Evolutionary conservation across 208 protist genomes (phyloP), one percentile per base, ranked within the genome.

Genomic region (Hexamita inflata): DNA sequence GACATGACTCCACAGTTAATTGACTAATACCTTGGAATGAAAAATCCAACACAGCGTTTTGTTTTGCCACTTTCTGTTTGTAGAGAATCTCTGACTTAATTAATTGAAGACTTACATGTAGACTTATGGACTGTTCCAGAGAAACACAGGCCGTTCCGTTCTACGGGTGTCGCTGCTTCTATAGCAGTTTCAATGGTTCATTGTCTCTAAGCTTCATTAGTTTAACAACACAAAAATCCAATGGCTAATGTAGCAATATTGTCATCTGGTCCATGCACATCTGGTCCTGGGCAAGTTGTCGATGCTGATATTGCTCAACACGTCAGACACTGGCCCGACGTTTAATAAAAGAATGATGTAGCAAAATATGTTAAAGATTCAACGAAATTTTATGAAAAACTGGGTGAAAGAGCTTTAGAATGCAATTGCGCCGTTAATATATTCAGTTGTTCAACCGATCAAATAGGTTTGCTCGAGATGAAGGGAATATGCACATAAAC

Each of bases 281-380:
- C 40, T 42, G 64, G 64, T 11, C 64, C 64, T 24, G 64, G 64
- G 9, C 9, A n/a, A 29, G 35, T 70, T n/a, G 64, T 70, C 15
- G 64, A 70, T 38, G 2, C 38, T 11, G 64, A 70, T 49, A n/a
- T 70, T 70, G 11, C 64, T 32, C 26, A 42, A 34, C 64, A 70
- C n/a, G 4, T 70, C 2, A 7, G 64, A 15, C 64, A 70, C 35
- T 70, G 64, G 64, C 64, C 64, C 9, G 64, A 70, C 35, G 42
- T 70, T 57, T 9, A 70, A 34, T 15, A 45, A 4, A 40, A 49
- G 35, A 70, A 35, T 32, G 64, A 70, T 2, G 32, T n/a, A n/a
- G 64, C 64, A 45, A 70, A 70, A 34, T 34, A 70, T 38, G 64
- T 70, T 11, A 40, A 49, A 38, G 64, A 70, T n/a, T n/a, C 32